Evolutionary conservation across 495 filamentous ascomycete genomes (phyloP), one percentile per base, ranked within the genome.

Genomic region (Hypoxylon rickii): DNA sequence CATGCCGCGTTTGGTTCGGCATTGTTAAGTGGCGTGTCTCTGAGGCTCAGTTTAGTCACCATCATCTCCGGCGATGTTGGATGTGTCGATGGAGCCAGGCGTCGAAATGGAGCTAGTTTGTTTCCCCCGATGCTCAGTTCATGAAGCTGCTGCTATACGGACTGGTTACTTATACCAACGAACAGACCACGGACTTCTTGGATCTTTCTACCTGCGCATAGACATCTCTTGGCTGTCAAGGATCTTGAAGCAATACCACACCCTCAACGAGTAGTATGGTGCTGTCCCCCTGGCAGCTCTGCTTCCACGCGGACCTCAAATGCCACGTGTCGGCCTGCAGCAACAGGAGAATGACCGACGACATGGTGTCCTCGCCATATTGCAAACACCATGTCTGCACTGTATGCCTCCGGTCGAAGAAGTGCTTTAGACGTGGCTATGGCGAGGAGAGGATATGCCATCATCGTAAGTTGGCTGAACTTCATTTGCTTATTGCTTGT

Each of bases 241-340:
- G n/a, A n/a, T n/a, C n/a, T n/a, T n/a, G n/a, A n/a, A n/a, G n/a
- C n/a, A n/a, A n/a, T n/a, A n/a, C n/a, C n/a, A n/a, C n/a, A 7
- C 1, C n/a, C 6, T 4, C 13, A 34, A 21, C 10, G 16, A 18
- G 4, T n/a, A 31, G 1, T 8, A 62, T 62, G 58, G 37, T 47
- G 3, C 10, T 62, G 16, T 62, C 52, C 7, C 52, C 58, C 17
- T 62, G 58, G 58, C 52, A 62, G 47, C 58, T 62, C 18, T 62
- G 58, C 48, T 62, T 57, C 43, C 58, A 62, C 12, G 38, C 49
- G 16, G 60, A 63, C 17, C 44, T 50, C 15, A 58, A 58, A 50
- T 63, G 60, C 45, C 44, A 34, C 11, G 54, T 52, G 24, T 32
- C 36, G 8, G 10, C 18, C 12, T 63, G 60, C 40, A 58, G 21